A percentile compares a stretch with the other conserved stretches of the same genome.
Evolutionary conservation across 805 yeast species (phyloP).

Genomic region (Millerozyma acaciae): DNA sequence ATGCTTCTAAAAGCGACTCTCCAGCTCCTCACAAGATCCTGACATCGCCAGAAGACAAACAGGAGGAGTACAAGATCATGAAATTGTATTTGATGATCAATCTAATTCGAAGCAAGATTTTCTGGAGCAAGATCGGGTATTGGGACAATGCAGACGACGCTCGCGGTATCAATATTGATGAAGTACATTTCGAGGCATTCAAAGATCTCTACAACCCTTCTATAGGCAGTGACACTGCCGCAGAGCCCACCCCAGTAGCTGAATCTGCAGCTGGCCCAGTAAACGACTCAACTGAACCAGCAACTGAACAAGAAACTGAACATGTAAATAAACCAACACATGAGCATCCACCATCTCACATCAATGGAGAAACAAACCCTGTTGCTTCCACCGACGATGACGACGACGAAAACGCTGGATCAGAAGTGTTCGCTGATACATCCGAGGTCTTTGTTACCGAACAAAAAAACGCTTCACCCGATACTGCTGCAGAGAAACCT

Average conservation of each 20-base stretch:
- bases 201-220: conserved; percentile 7
- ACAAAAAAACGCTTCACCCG: not conserved
- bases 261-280: not conserved
- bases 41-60: conserved; percentile 4
- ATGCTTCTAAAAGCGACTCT: not conserved
- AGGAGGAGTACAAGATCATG: conserved; percentile 32
- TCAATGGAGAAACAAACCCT: not conserved
- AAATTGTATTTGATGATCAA: conserved; percentile 50
- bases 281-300: not conserved
- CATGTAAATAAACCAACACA: not conserved
- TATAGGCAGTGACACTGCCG: not conserved
- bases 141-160: conserved; percentile 55
- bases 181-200: conserved; percentile 19
- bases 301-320: not conserved
- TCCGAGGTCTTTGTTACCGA: not conserved
- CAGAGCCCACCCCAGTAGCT: not conserved
- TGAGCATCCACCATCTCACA: not conserved
- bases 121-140: conserved; percentile 80
- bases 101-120: conserved; percentile 65
- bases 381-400: not conserved
- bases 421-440: not conserved
- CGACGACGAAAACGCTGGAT: not conserved
- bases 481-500: conserved; percentile 8
- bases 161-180: conserved; percentile 24
- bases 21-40: too few relatives aligned